These are phyloP conservation scores for Cryphonectria radicalis DNA, from an alignment of 2,329 filamentous ascomycete genomes.

Conservation along the genomic window DNA sequence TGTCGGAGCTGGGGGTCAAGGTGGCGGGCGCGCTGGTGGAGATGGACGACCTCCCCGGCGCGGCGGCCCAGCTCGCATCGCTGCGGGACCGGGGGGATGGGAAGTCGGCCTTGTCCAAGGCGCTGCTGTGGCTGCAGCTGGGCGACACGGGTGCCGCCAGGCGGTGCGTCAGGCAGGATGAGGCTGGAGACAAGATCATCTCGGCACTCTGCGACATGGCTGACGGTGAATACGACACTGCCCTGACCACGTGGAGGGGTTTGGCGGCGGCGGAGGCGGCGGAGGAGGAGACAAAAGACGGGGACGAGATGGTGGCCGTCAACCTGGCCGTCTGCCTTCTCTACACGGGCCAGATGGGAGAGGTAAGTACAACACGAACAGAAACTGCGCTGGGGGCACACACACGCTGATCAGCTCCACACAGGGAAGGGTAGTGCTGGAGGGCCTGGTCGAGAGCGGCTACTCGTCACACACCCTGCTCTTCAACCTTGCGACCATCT, in stretches of 20 bases:
- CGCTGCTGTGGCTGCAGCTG: slow-evolving; percentile 76
- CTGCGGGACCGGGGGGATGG: slow-evolving; percentile 50
- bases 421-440: slow-evolving; percentile 71
- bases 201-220: slow-evolving; percentile 77
- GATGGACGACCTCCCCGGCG: slow-evolving; percentile 86
- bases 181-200: slow-evolving; percentile 55
- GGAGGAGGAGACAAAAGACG: slow-evolving; percentile 40
- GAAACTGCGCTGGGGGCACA: not conserved
- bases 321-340: slow-evolving; percentile 85
- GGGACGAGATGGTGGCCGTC: slow-evolving; percentile 74
- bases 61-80: slow-evolving; percentile 70
- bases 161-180: slow-evolving; percentile 49
- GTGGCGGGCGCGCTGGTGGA: slow-evolving; percentile 73
- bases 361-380: slow-evolving; percentile 50
- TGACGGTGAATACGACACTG: slow-evolving; percentile 71
- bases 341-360: slow-evolving; percentile 76
- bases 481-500: slow-evolving; percentile 89
- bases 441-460: slow-evolving; percentile 65
- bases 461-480: slow-evolving; percentile 77
- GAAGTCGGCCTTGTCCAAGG: slow-evolving; percentile 53
- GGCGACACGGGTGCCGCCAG: slow-evolving; percentile 76
- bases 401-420: slow-evolving; percentile 33
- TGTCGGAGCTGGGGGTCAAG: slow-evolving; percentile 74
- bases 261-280: slow-evolving; percentile 35
- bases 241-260: slow-evolving; percentile 64